These are phyloP conservation scores for Sporobolomyces pararoseus DNA, from an alignment of 768 basidiomycete species.

Conservation along the genomic window DNA sequence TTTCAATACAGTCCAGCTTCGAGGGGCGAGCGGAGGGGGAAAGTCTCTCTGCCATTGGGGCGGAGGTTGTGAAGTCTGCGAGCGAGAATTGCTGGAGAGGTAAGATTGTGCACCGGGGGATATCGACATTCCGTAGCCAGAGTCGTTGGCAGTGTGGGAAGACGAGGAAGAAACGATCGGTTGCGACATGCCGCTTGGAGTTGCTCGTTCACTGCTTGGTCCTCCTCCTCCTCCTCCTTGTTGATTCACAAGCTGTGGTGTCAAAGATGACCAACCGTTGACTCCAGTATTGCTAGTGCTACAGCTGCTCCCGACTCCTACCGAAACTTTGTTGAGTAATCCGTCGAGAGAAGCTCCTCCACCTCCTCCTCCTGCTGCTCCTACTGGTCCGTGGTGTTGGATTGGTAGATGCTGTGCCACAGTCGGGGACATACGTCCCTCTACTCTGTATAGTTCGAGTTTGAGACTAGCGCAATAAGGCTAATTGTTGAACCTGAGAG, in stretches of 20 bases:
- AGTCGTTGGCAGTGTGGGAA: neutral
- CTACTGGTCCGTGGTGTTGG: neutral
- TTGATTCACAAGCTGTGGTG: no score
- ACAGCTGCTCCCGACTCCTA: constrained; percentile 4
- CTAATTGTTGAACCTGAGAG: no score
- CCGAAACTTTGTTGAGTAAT: constrained; percentile 20
- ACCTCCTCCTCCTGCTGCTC: neutral
- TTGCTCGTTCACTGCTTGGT: neutral
- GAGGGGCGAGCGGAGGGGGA: constrained; percentile 36
- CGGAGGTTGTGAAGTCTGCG: no score
- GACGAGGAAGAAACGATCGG: constrained; percentile 1
- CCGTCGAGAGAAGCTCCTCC: constrained; percentile 21
- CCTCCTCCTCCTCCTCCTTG: neutral
- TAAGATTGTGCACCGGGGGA: neutral
- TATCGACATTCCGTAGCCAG: constrained; percentile 13
- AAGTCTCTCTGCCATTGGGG: constrained; percentile 18
- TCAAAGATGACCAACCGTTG: constrained; percentile 4
- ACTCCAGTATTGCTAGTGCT: neutral
- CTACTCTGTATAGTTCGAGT: neutral
- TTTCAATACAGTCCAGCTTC: constrained; percentile 81
- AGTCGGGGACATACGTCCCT: constrained; percentile 6
- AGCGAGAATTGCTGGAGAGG: neutral
- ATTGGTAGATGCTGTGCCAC: constrained; percentile 7
- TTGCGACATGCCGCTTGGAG: neutral
- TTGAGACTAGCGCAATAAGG: neutral